Evolutionary conservation across 768 basidiomycete genomes (phyloP).

Genomic region (button mushroom (Agaricus bisporus)): DNA sequence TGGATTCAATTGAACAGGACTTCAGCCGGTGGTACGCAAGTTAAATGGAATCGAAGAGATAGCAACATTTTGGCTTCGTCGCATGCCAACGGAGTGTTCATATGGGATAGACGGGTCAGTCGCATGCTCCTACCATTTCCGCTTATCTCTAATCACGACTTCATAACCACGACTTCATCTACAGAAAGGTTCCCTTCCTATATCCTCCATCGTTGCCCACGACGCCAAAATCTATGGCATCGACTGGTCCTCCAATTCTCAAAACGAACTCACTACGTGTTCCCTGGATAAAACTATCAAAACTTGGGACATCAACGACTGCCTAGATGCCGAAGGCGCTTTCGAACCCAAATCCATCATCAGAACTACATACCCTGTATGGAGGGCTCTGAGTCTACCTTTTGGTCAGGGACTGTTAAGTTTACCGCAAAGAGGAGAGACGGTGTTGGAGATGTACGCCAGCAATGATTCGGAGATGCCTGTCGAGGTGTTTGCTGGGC

Average conservation of each 20-base stretch:
- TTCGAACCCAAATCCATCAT: conserved; percentile 46
- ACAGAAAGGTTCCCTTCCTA: conserved; percentile 87
- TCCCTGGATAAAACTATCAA: conserved; percentile 94
- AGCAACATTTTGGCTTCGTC: conserved; percentile 85
- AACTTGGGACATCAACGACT: conserved; percentile 54
- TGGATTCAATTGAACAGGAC: neutral
- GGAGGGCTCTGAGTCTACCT: conserved; percentile 88
- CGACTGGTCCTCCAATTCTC: conserved; percentile 80
- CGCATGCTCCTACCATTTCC: neutral
- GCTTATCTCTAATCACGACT: neutral
- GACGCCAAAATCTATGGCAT: conserved; percentile 95
- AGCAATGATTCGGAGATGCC: conserved; percentile 33
- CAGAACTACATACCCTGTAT: conserved; percentile 82
- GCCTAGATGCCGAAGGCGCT: conserved; percentile 1
- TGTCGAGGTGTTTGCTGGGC: conserved; percentile 78
- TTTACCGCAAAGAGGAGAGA: conserved; percentile 83
- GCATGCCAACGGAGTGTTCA: conserved; percentile 78
- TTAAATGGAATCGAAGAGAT: conserved; percentile 94
- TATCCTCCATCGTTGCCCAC: conserved; percentile 73
- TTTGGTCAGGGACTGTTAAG: conserved; percentile 87
- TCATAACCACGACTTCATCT: neutral
- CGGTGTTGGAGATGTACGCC: conserved; percentile 73
- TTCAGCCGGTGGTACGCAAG: conserved; percentile 83
- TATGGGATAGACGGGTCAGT: conserved; percentile 89
- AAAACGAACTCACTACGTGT: conserved; percentile 87